A percentile compares a stretch with the other conserved stretches of the same genome.
phyloP scores from a whole-genome alignment of 139 green algal species.

The Chlamydomonas sphaeroides region DNA sequence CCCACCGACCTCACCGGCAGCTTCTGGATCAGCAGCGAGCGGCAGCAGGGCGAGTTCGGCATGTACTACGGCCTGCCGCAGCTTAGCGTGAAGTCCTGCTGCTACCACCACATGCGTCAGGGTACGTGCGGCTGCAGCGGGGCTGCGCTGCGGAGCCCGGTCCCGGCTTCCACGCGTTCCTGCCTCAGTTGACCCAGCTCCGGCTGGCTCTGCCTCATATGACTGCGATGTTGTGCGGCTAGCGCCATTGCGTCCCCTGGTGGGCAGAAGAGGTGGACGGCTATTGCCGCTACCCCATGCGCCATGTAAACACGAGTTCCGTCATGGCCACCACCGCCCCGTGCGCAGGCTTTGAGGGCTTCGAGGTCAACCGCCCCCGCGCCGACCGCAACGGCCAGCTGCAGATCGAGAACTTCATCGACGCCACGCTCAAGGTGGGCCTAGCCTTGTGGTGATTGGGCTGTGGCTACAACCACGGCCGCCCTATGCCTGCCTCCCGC shows the following conservation, averaged over 20 bases:
- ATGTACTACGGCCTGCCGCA: conserved; percentile 44
- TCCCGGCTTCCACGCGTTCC: too few relatives aligned
- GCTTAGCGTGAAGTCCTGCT: conserved; percentile 46
- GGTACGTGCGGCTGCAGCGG: too few relatives aligned
- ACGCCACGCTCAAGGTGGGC: conserved; percentile 7
- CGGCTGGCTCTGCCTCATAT: too few relatives aligned
- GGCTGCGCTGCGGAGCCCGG: too few relatives aligned
- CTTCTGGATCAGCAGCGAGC: conserved; percentile 27
- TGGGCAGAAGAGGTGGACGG: neutral
- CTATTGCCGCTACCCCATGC: neutral
- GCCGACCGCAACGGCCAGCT: conserved; percentile 7
- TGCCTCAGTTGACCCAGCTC: too few relatives aligned
- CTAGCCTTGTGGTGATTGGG: too few relatives aligned
- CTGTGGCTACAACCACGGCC: too few relatives aligned
- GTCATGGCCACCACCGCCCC: neutral
- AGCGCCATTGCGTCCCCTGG: neutral
- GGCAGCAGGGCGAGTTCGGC: conserved; percentile 43
- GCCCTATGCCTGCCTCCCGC: too few relatives aligned
- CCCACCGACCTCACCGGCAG: neutral
- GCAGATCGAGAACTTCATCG: conserved; percentile 11
- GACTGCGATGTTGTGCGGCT: too few relatives aligned
- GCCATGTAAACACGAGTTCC: neutral
- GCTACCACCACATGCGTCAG: conserved; percentile 27
- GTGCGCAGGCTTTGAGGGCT: conserved; percentile 29
- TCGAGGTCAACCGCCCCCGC: conserved; percentile 34